Evolutionary conservation across 805 yeast genomes (phyloP), one percentile per base, ranked within the genome.

Genomic region (Myxozyma sirexii): DNA sequence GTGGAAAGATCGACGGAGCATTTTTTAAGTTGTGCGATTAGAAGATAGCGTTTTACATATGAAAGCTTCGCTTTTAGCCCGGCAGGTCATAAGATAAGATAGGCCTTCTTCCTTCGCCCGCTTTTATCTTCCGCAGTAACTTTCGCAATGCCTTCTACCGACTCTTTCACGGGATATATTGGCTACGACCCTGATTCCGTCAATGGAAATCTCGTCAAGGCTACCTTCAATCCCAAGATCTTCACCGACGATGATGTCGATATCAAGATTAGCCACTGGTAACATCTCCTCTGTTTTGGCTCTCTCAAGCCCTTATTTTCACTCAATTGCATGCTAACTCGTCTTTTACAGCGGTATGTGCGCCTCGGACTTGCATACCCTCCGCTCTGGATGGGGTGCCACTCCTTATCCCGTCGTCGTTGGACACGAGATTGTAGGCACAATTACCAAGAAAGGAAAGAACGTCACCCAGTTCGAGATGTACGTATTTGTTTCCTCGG

Each of bases 321-420:
- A 10, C n/a, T 27, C 33, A 35, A 27, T n/a, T 24, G 42, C 33
- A 39, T 46, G 46, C 55, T 60, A 17, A 52, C 53, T 17, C n/a
- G n/a, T 23, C 38, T 23, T 29, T n/a, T 38, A 23, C 26, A 62
- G 69, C 49, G 76, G 76, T 2, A 73, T 85, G n/a, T 84, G 89
- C 72, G 87, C 85, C 37, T 77, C 83, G 26, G 88, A 84, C 66
- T 74, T 79, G 57, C 87, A 84, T 69, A 74, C 80, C 29, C 76
- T 77, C 43, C 71, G 72, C 29, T 84, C 81, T 24, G 80, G 80
- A 37, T 84, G 88, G 88, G 79, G 74, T 76, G 47, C 54, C 2
- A 56, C 69, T 38, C 21, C 24, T 62, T 72, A 70, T 68, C 78
- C 69, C 67, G 72, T 64, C 64, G 76, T 80, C 21, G 79, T 80